phyloP scores from a whole-genome alignment of 2,329 filamentous ascomycete genomes.

The Paecilomyces sp. region DNA sequence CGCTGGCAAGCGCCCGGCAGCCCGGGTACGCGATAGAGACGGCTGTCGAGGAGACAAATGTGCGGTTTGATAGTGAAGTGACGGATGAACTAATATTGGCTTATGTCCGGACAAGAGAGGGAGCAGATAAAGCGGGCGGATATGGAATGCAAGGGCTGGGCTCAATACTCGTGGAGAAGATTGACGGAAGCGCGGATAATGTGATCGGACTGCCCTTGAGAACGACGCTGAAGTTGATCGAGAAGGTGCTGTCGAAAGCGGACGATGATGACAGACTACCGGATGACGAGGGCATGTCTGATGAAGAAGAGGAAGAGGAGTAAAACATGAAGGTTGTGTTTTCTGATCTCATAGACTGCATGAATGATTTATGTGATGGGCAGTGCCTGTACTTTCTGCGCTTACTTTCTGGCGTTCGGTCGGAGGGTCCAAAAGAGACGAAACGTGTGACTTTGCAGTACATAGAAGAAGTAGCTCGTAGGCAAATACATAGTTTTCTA shows the following conservation, averaged over 20 bases:
- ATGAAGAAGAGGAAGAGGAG: constrained; percentile 20
- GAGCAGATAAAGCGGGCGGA: constrained; percentile 90
- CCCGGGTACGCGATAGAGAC: constrained; percentile 80
- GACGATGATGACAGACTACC: constrained; percentile 53
- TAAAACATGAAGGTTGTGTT: background rate
- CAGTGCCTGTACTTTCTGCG: background rate
- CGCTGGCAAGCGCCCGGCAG: constrained; percentile 68
- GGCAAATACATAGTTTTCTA: constrained; percentile 10
- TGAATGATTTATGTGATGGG: background rate
- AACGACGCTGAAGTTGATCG: constrained; percentile 70
- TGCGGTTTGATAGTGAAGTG: constrained; percentile 70
- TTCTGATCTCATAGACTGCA: background rate
- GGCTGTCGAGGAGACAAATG: constrained; percentile 81
- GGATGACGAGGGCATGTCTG: constrained; percentile 37
- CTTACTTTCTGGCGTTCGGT: background rate
- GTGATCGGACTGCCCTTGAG: constrained; percentile 85
- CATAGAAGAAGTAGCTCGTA: constrained; percentile 1
- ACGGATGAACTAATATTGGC: constrained; percentile 76
- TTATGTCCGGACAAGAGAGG: constrained; percentile 68
- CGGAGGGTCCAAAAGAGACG: constrained; percentile 1
- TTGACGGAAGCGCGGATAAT: constrained; percentile 88
- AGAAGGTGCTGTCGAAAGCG: constrained; percentile 76
- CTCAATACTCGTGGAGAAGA: constrained; percentile 76
- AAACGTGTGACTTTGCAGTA: constrained; percentile 7
- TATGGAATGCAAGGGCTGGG: constrained; percentile 91